Evolutionary conservation across 73 alveolate genomes (phyloP), one percentile per base, ranked within the genome.

Genomic region (Paramecium octaurelia): DNA sequence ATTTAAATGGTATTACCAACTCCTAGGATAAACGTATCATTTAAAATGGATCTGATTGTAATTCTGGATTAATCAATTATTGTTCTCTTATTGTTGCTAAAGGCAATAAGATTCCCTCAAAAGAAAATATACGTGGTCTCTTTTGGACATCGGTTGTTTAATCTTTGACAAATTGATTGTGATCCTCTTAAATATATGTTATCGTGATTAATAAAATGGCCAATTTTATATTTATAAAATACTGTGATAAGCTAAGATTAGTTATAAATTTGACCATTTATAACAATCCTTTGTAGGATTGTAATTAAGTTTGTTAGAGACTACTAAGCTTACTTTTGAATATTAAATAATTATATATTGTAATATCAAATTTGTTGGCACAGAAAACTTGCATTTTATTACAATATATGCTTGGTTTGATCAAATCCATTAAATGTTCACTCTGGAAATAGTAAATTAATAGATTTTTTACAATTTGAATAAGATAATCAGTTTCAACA

Each of bases 171-270:
- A 80, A 80, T 80, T 80, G 20, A 24, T 43, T 46, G 24, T 80
- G 73, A 80, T 80, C 91, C 23, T 80, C 69, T 46, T 38, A 24
- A 27, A 73, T 60, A n/a, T 71, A 88, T 59, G 31, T 88, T 88
- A 86, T 88, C 94, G 31, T 88, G 94, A 83, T 88, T 88, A 92
- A 88, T 68, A 85, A 38, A 88, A 73, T 88, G 71, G 50, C 94
- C 94, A 71, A 71, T 88, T 36, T 85, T 59, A 12, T 43, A n/a
- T 83, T 88, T 88, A 58, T 88, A 85, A 35, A 57, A 46, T 58
- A n/a, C n/a, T n/a, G n/a, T n/a, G n/a, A n/a, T n/a, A n/a, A n/a
- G n/a, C n/a, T n/a, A n/a, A n/a, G n/a, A n/a, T n/a, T n/a, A n/a
- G n/a, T n/a, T n/a, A n/a, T n/a, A n/a, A n/a, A n/a, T n/a, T n/a